These are phyloP conservation scores for Penicillium robsamsonii DNA, from an alignment of 495 filamentous ascomycete species.

Conservation along the genomic window DNA sequence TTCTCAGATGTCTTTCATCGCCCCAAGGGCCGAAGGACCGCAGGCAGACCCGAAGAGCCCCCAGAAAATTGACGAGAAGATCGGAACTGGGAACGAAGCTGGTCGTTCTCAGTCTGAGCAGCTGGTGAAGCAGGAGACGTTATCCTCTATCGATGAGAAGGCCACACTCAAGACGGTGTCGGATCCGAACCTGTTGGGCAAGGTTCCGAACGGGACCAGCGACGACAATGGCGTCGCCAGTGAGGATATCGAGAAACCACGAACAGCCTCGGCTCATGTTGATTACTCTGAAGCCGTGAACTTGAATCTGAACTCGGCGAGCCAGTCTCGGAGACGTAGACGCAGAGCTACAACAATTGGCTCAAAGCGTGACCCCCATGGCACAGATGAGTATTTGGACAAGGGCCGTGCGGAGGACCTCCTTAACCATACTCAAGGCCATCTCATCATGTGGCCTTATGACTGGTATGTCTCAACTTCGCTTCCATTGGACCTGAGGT, in stretches of 20 bases:
- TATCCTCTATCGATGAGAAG: conserved; percentile 45
- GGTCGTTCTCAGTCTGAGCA: conserved; percentile 26
- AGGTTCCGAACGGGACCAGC: conserved; percentile 18
- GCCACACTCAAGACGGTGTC: conserved; percentile 33
- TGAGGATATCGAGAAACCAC: conserved; percentile 36
- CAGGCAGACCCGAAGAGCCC: conserved; percentile 22
- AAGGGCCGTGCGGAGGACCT: conserved; percentile 75
- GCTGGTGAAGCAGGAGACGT: conserved; percentile 28
- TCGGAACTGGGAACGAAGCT: conserved; percentile 15
- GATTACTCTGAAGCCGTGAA: conserved; percentile 53
- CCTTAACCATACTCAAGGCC: conserved; percentile 78
- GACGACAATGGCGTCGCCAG: conserved; percentile 26
- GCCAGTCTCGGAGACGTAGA: conserved; percentile 50
- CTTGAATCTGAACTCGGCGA: conserved; percentile 43
- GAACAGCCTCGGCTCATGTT: conserved; percentile 36
- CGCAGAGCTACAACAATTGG: conserved; percentile 75
- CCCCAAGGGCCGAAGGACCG: conserved; percentile 23
- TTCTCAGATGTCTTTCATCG: conserved; percentile 21
- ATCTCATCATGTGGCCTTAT: conserved; percentile 88
- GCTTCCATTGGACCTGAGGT: not conserved
- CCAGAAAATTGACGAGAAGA: conserved; percentile 31
- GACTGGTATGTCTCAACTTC: conserved; percentile 63
- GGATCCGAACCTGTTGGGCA: conserved; percentile 19
- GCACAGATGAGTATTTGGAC: conserved; percentile 69
- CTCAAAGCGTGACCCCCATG: conserved; percentile 67